Base-by-base conservation (phyloP, 192 early-diverging fungal genomes). In the Backusella macrospora region DNA sequence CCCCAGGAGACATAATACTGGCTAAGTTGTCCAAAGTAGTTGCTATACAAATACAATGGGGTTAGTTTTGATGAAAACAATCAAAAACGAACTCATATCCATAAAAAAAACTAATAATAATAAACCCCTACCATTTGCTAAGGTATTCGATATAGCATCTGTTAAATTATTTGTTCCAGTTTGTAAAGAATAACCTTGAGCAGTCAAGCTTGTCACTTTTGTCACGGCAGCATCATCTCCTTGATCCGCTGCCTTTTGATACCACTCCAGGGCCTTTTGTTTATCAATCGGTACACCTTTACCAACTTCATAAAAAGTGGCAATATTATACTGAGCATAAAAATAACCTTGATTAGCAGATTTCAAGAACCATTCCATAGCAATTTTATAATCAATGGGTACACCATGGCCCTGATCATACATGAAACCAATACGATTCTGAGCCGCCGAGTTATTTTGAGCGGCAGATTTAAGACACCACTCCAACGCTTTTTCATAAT, bases 291-390 rank as follows among this genome's bases (percentile, higher is more conserved):
- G 52, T 23, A 59, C 52, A 5, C 94, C 94, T 62, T 92, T 83
- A 16, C 92, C 94, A 71, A 86, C 91, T 23, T 89, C 87, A 69
- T 90, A 87, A 75, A 92, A 94, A 72, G 85, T 91, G 5, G 88
- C 95, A 29, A 94, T 83, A 68, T 93, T 95, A 80, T 90, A 93
- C 70, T 95, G 92, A 12, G 94, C 92, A 89, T 89, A 89, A 14
- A 92, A 87, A 76, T 93, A 90, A 73, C 90, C 87, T 47, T 89
- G 81, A 48, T 90, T 76, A 1, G 93, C 91, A 8, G 93, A 86
- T 65, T 85, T 80, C 21, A 88, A 79, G 69, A 92, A 87, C 80
- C 92, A 88, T 23, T 85, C 75, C 4, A 91, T 80, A 13, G 94
- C 90, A 74, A 88, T 84, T 43, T 79, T 70, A 16, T 75, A 64